phyloP scores from a whole-genome alignment of 306 rosid genomes.

The Sicyos baderoa region DNA sequence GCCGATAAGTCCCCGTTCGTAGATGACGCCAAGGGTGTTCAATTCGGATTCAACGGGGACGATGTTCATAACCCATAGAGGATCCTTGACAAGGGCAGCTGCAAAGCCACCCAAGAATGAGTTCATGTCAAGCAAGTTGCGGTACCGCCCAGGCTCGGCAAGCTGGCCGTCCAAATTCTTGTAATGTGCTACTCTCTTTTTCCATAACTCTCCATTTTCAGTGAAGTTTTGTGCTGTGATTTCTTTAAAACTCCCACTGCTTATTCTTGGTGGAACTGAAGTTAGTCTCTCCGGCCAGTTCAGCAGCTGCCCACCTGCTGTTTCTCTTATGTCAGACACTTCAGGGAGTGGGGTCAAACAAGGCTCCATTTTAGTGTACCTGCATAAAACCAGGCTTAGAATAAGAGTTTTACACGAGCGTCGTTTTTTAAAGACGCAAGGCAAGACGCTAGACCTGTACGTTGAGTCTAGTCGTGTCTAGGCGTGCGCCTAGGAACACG shows the following conservation, averaged over 20 bases:
- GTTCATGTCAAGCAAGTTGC: constrained; percentile 87
- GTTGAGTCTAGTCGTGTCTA: too few species aligned
- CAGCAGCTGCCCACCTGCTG: constrained; percentile 57
- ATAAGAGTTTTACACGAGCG: too few species aligned
- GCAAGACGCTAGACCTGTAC: too few species aligned
- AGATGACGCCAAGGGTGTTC: constrained; percentile 79
- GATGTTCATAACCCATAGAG: constrained; percentile 86
- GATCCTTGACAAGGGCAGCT: constrained; percentile 64
- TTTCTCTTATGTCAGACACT: constrained; percentile 43
- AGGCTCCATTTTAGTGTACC: constrained; percentile 77
- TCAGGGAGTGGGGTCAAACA: constrained; percentile 84
- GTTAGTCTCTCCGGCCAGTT: constrained; percentile 79
- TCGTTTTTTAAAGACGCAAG: too few species aligned
- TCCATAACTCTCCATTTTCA: constrained; percentile 57
- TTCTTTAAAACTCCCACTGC: constrained; percentile 51
- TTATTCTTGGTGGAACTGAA: constrained; percentile 74
- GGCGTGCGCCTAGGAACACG: too few species aligned
- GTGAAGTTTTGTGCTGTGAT: constrained; percentile 49
- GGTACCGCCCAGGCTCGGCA: constrained; percentile 61
- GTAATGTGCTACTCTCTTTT: constrained; percentile 56
- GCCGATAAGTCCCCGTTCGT: constrained; percentile 82
- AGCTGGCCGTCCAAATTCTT: constrained; percentile 53
- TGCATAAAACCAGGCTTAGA: constrained; percentile 12
- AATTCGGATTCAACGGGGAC: constrained; percentile 70
- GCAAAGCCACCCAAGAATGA: constrained; percentile 83